Conservation (phyloP, 2,329 filamentous ascomycete species). For the Trichoderma koningii region DNA sequence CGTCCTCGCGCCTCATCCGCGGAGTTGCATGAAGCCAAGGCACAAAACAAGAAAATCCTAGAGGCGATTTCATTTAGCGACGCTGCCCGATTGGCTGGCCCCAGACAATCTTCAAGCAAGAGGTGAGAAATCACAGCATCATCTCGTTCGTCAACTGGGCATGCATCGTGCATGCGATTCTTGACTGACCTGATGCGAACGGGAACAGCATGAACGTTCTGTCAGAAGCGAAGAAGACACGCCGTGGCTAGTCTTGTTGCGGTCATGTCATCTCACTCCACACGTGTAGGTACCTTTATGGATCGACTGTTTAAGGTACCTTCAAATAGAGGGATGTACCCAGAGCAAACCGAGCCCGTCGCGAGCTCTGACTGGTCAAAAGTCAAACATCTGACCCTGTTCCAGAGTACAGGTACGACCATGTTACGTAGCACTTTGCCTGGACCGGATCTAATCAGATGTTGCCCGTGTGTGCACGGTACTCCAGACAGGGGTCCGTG, state of each 20-base stretch:
- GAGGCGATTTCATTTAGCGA: constrained; percentile 29
- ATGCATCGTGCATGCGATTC: constrained; percentile 1
- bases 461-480: constrained; percentile 16
- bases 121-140: constrained; percentile 14
- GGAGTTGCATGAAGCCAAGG: constrained; percentile 26
- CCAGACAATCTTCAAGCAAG: constrained; percentile 34
- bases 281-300: constrained; percentile 18
- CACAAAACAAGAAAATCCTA: constrained; percentile 24
- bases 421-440: constrained; percentile 1
- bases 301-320: constrained; percentile 1
- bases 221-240: not conserved
- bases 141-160: constrained; percentile 15
- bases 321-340: too few species aligned
- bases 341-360: constrained; percentile 11
- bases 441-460: constrained; percentile 14
- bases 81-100: constrained; percentile 36
- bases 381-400: not conserved
- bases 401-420: not conserved
- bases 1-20: constrained; percentile 27
- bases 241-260: constrained; percentile 11
- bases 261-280: constrained; percentile 10
- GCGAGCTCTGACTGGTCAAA: constrained; percentile 12
- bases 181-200: constrained; percentile 20
- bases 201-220: not conserved
- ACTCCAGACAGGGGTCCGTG: constrained; percentile 16